phyloP scores from a whole-genome alignment of 2,329 filamentous ascomycete species.

The Diaporthe sp. region DNA sequence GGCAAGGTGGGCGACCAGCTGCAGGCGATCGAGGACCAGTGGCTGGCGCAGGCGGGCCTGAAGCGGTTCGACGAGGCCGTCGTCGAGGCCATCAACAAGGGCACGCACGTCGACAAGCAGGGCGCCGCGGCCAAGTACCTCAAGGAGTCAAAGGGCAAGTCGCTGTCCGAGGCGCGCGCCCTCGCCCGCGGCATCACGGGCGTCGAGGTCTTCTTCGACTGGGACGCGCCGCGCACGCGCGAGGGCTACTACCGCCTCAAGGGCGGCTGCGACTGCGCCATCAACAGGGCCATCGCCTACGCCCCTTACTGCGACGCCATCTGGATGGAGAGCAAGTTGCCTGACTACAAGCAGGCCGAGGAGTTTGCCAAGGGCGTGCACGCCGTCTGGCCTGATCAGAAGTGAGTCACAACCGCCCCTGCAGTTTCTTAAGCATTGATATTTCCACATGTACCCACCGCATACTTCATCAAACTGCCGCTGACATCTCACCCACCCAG shows the following conservation, averaged over 20 bases:
- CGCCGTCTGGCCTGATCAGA: conserved; percentile 95
- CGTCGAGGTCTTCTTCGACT: conserved; percentile 90
- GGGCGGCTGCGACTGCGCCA: conserved; percentile 90
- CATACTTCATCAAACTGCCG: no score
- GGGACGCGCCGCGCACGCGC: conserved; percentile 91
- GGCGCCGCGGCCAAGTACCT: conserved; percentile 77
- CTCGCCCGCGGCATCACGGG: conserved; percentile 84
- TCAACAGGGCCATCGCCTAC: conserved; percentile 92
- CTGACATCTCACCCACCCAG: no score
- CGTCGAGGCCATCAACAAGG: conserved; percentile 81
- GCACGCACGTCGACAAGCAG: conserved; percentile 77
- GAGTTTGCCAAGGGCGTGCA: conserved; percentile 96
- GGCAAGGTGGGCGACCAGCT: conserved; percentile 87
- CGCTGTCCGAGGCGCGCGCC: conserved; percentile 83
- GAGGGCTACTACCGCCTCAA: conserved; percentile 96
- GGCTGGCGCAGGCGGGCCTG: conserved; percentile 83
- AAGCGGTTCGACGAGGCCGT: conserved; percentile 95
- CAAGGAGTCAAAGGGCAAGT: conserved; percentile 82
- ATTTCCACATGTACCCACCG: no score
- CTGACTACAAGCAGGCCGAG: conserved; percentile 90
- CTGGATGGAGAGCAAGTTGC: conserved; percentile 99
- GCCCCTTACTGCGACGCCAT: conserved; percentile 95
- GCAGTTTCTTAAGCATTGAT: no score
- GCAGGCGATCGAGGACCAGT: conserved; percentile 92
- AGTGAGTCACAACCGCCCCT: conserved; percentile 68